Evolutionary conservation across 73 alveolate genomes (phyloP), one percentile per base, ranked within the genome.

Genomic region (Paramecium caudatum): DNA sequence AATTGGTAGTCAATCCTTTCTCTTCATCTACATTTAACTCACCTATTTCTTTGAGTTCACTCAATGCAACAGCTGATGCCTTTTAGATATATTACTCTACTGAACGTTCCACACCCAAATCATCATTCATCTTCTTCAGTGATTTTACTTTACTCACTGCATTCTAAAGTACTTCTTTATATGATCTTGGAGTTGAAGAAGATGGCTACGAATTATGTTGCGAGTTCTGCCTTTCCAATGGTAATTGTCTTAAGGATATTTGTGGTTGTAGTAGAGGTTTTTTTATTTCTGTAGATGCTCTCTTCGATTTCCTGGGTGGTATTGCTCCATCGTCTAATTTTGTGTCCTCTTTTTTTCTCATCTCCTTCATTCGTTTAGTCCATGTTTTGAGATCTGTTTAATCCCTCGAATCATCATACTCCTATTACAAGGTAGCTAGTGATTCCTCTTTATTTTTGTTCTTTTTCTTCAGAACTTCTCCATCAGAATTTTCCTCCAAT

Each of bases 401-500:
- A 19, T 74, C 88, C 16, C 43, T 37, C 17, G 47, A 65, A 6
- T 74, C 88, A 27, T 74, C 43, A 74, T 74, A 43, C 19, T 74
- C 88, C 21, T 41, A 23, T 39, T 45, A 74, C 47, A 23, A 19
- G 16, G 88, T 41, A 5, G 62, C 47, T 74, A 74, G 43, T 19
- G 62, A 41, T 74, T 74, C 88, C 19, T 74, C 88, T 74, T 37
- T 34, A 16, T 21, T 17, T 39, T 74, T 74, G 16, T 37, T 36
- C 32, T 74, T 74, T 46, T 45, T 74, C 21, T 74, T 74, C 0
- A 74, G 39, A 3, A 45, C 62, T 12, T 27, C 65, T 0, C 46
- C 88, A 74, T 74, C 65, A 39, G 43, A 30, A 74, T 36, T 36
- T 7, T 74, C 88, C 43, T 74, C 88, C 46, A 74, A 74, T 8